phyloP scores from a whole-genome alignment of 257 asterid genomes.

The Gardenia jasminoides region DNA sequence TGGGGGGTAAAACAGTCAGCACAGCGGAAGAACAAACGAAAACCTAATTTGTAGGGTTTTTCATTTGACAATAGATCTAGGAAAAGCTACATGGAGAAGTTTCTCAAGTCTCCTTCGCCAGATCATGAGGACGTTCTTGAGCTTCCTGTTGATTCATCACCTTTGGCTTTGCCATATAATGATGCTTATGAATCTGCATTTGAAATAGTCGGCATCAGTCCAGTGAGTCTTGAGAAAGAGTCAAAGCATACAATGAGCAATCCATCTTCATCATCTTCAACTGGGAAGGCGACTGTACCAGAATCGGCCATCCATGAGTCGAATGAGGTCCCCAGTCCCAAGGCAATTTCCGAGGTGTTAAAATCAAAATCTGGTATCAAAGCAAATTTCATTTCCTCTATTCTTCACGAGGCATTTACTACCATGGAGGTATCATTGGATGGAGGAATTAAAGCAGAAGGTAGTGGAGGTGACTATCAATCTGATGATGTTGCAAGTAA shows the following conservation, averaged over 20 bases:
- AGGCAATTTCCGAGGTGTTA: no score
- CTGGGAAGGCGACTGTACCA: no score
- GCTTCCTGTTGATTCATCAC: conserved; percentile 37
- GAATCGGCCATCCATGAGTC: no score
- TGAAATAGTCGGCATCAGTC: conserved; percentile 39
- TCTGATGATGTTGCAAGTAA: conserved; percentile 74
- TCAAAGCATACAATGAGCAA: conserved; percentile 34
- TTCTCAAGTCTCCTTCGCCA: conserved; percentile 59
- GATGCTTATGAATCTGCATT: conserved; percentile 36
- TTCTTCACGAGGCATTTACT: conserved; percentile 32
- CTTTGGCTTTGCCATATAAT: conserved; percentile 35
- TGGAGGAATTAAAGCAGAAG: conserved; percentile 45
- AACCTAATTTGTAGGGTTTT: no score
- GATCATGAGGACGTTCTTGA: conserved; percentile 63
- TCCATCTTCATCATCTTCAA: no score
- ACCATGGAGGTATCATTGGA: conserved; percentile 46
- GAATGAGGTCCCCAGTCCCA: no score
- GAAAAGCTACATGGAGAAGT: conserved; percentile 81
- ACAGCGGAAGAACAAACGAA: no score
- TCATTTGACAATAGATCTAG: conserved; percentile 68
- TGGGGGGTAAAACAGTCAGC: no score
- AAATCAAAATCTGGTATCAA: conserved; percentile 27
- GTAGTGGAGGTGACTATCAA: conserved; percentile 41
- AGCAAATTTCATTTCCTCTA: conserved; percentile 33
- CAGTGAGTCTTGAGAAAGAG: conserved; percentile 46